These are phyloP conservation scores for Apiospora phragmitis DNA, from an alignment of 2,329 filamentous ascomycete species.

Conservation along the genomic window DNA sequence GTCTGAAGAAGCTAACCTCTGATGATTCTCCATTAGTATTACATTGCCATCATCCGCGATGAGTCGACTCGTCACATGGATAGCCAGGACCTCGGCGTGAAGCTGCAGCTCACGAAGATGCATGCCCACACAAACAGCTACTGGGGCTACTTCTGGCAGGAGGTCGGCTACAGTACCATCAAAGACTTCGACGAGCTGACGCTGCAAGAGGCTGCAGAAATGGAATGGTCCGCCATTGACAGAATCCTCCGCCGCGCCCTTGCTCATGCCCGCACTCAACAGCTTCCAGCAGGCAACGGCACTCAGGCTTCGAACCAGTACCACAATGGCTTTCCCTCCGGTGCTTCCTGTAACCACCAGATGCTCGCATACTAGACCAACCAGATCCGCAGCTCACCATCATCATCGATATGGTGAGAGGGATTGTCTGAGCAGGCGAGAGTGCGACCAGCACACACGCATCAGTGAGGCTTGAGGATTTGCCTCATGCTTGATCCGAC, in stretches of 20 bases:
- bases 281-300: not conserved
- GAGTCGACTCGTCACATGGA: constrained; percentile 44
- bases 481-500: not conserved
- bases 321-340: not conserved
- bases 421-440: not conserved
- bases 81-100: constrained; percentile 41
- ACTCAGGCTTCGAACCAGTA: not conserved
- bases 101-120: constrained; percentile 36
- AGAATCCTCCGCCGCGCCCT: constrained; percentile 40
- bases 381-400: not conserved
- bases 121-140: constrained; percentile 40
- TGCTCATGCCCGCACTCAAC: not conserved
- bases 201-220: constrained; percentile 44
- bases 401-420: not conserved
- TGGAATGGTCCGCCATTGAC: constrained; percentile 53
- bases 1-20: not conserved
- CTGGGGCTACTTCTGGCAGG: constrained; percentile 55
- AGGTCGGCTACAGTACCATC: constrained; percentile 44
- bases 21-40: constrained; percentile 47
- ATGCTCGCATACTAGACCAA: not conserved
- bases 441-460: not conserved
- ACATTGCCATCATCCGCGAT: constrained; percentile 55
- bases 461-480: not conserved
- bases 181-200: constrained; percentile 48
- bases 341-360: not conserved